A percentile compares a stretch with the other conserved stretches of the same genome.
These are phyloP conservation scores for Nectriaceae sp. DNA, from an alignment of 2,329 filamentous ascomycete species.

Conservation along the genomic window DNA sequence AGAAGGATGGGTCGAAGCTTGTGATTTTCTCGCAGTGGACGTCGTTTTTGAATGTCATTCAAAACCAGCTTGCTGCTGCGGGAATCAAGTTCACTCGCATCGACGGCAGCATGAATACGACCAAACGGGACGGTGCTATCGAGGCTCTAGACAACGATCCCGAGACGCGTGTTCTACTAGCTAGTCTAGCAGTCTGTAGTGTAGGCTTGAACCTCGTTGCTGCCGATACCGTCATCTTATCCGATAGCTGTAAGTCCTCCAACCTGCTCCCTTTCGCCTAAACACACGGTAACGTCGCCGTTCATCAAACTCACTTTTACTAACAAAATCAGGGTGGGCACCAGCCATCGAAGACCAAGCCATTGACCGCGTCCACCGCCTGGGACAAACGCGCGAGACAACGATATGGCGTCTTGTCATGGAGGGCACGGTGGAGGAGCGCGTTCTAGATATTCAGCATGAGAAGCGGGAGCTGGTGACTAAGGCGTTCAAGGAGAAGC, in stretches of 20 bases:
- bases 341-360: slow-evolving; percentile 93
- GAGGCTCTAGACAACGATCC: slow-evolving; percentile 66
- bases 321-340: slow-evolving; percentile 67
- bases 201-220: slow-evolving; percentile 86
- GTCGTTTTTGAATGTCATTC: slow-evolving; percentile 70
- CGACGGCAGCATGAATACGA: slow-evolving; percentile 76
- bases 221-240: slow-evolving; percentile 81
- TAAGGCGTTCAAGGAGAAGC: slow-evolving; percentile 77
- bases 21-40: slow-evolving; percentile 81
- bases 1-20: slow-evolving; percentile 65
- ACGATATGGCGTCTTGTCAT: slow-evolving; percentile 82
- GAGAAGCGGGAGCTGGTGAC: slow-evolving; percentile 78
- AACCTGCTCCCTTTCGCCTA: background rate
- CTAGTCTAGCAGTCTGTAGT: slow-evolving; percentile 78
- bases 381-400: slow-evolving; percentile 78
- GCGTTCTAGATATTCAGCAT: slow-evolving; percentile 75
- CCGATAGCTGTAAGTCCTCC: slow-evolving; percentile 67
- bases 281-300: too few relatives aligned
- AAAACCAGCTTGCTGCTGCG: slow-evolving; percentile 63
- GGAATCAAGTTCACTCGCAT: slow-evolving; percentile 70
- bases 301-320: background rate
- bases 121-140: slow-evolving; percentile 72
- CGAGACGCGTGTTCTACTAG: slow-evolving; percentile 73
- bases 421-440: slow-evolving; percentile 78
- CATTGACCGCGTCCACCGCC: slow-evolving; percentile 81